Evolutionary conservation across 345 rosid species (phyloP).

Genomic region (Acer yangbiense): DNA sequence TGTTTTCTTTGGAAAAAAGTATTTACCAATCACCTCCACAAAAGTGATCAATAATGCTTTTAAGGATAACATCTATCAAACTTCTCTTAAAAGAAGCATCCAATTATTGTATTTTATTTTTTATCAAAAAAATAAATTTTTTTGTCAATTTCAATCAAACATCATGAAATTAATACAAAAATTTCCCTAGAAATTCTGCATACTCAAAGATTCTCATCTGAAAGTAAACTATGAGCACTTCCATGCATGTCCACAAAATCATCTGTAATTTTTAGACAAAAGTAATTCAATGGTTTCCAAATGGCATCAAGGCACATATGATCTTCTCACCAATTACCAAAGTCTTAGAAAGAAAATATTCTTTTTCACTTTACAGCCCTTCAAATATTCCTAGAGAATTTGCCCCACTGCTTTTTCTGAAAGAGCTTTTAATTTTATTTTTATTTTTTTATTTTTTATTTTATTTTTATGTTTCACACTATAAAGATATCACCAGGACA

Average conservation of each 20-base stretch:
- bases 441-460: too few species aligned
- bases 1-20: too few species aligned
- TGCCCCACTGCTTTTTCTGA: conserved; percentile 37
- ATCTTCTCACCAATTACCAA: conserved; percentile 31
- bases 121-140: too few species aligned
- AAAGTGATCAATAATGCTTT: too few species aligned
- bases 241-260: too few species aligned
- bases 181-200: too few species aligned
- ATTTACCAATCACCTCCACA: neutral
- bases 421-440: too few species aligned
- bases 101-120: too few species aligned
- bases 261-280: neutral
- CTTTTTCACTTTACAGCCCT: conserved; percentile 49
- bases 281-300: neutral
- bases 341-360: conserved; percentile 49
- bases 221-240: too few species aligned
- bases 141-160: neutral
- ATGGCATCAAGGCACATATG: neutral
- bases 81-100: neutral
- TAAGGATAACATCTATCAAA: neutral
- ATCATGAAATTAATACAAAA: too few species aligned
- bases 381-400: conserved; percentile 56
- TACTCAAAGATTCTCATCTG: too few species aligned
- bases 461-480: neutral
- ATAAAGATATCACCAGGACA: conserved; percentile 30